A percentile compares a stretch with the other conserved stretches of the same genome.
Evolutionary conservation across 352 stramenopile species (phyloP).

Genomic region (Pilasporangium apinafurcum): DNA sequence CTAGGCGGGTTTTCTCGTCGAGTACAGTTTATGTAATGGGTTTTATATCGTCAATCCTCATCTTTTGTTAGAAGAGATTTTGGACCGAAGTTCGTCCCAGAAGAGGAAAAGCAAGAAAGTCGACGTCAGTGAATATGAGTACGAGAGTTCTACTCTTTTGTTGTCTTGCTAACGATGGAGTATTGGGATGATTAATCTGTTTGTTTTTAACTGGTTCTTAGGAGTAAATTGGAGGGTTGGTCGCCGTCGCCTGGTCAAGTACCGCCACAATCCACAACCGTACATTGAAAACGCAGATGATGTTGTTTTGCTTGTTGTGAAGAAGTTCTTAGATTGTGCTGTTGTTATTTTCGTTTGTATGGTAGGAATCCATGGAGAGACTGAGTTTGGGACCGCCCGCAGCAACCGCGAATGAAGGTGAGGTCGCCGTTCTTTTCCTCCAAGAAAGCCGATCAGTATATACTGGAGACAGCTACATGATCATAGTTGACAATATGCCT

Average conservation of each 20-base stretch:
- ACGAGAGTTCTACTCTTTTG: constrained; percentile 15
- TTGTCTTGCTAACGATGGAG: constrained; percentile 1
- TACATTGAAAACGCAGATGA: background rate
- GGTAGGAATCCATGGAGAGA: constrained; percentile 33
- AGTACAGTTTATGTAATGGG: too few species aligned
- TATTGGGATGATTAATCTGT: constrained; percentile 1
- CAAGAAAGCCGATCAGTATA: too few species aligned
- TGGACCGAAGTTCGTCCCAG: constrained; percentile 5
- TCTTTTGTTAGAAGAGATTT: too few species aligned
- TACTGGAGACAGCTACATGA: too few species aligned
- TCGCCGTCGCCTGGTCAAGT: constrained; percentile 28
- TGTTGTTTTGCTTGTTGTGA: background rate
- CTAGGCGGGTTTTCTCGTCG: background rate
- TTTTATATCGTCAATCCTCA: too few species aligned
- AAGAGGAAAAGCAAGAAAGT: constrained; percentile 8
- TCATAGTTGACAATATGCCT: too few species aligned
- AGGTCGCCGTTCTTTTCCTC: too few species aligned
- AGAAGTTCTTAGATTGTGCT: too few species aligned
- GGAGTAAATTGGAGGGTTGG: constrained; percentile 56
- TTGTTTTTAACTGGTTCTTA: constrained; percentile 3
- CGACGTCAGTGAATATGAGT: constrained; percentile 6
- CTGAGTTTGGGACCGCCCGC: constrained; percentile 35
- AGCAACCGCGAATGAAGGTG: background rate
- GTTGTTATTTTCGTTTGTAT: too few species aligned
- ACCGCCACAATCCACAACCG: background rate